Evolutionary conservation across 2,329 filamentous ascomycete species (phyloP).

Genomic region (Paecilomyces sp.): DNA sequence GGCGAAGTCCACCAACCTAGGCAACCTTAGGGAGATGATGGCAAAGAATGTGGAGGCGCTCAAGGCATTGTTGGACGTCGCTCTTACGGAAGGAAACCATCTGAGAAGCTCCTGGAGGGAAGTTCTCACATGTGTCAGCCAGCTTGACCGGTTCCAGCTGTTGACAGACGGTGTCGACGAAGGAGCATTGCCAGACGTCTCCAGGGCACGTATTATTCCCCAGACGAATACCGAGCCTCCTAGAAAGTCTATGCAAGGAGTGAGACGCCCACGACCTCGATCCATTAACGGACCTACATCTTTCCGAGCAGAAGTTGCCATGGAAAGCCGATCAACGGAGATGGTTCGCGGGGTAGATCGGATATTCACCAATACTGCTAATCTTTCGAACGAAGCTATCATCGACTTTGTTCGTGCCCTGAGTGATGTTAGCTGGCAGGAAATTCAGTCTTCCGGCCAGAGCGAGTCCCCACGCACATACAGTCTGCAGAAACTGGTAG

Average conservation of each 20-base stretch:
- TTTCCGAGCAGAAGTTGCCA: conserved; percentile 72
- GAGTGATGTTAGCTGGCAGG: conserved; percentile 96
- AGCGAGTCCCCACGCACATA: conserved; percentile 95
- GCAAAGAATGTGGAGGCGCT: conserved; percentile 94
- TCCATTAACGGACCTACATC: conserved; percentile 43
- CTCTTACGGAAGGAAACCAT: conserved; percentile 84
- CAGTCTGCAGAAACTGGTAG: conserved; percentile 94
- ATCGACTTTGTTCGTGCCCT: conserved; percentile 89
- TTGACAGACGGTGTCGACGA: conserved; percentile 94
- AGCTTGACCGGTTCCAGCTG: conserved; percentile 89
- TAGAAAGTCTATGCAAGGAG: conserved; percentile 58
- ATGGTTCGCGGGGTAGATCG: conserved; percentile 88
- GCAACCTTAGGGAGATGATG: conserved; percentile 90
- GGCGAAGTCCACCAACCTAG: conserved; percentile 89
- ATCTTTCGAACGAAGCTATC: conserved; percentile 87
- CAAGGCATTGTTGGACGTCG: conserved; percentile 84
- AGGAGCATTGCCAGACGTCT: conserved; percentile 83
- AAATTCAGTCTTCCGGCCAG: conserved; percentile 93
- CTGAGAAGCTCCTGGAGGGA: conserved; percentile 92
- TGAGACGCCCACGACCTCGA: conserved; percentile 42
- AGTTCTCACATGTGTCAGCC: conserved; percentile 87
- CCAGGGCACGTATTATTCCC: conserved; percentile 67
- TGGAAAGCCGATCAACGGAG: conserved; percentile 86
- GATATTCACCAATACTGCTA: conserved; percentile 94
- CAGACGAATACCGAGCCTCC: conserved; percentile 48